Base-by-base conservation (phyloP, 208 protist genomes). In the Trypanosoma scelopori region DNA sequence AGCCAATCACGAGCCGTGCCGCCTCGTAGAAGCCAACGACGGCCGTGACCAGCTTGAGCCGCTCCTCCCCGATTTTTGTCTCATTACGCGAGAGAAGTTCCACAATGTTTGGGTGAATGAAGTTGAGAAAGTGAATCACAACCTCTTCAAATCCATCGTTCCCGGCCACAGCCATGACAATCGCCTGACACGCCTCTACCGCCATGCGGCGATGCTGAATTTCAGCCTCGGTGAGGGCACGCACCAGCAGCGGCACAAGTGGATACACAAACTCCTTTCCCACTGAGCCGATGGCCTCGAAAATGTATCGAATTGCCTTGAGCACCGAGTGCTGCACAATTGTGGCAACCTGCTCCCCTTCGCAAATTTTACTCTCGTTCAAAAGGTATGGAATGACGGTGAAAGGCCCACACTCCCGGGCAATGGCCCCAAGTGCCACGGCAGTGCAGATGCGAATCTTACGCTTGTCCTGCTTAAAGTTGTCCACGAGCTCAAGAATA, bases 21-120 rank as follows among this genome's bases (percentile, higher is more conserved):
- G 93, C 98, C 68, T 99, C 98, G 68, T 99, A 98, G 47, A 98
- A 98, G 57, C 99, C 95, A 35, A 98, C 92, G 18, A 99, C 97
- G 1, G 99, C 97, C 30, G 85, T 92, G 25, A 96, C 79, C 79
- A 96, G 78, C 77, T 93, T 93, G 0, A 93, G 79, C 22, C 87
- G 82, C 75, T 96, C 90, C 71, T 91, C 87, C 9, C 72, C 80
- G 13, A 93, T 76, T 37, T 84, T 84, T 3, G 71, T 64, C 65
- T 93, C 82, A 55, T 89, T 90, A 49, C 81, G 98, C 1, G 98
- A 93, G 22, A 98, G 95, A 16, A 98, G 96, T 85, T 99, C 99
- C 62, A 99, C 99, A 50, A 99, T 98, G 81, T 99, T 99, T 5
- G 99, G 99, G 90, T 98, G 99, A 16, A 99, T 85, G 71, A 96